Base-by-base conservation (phyloP, 1,284 basidiomycete genomes). In the Rhodotorula sp. region DNA sequence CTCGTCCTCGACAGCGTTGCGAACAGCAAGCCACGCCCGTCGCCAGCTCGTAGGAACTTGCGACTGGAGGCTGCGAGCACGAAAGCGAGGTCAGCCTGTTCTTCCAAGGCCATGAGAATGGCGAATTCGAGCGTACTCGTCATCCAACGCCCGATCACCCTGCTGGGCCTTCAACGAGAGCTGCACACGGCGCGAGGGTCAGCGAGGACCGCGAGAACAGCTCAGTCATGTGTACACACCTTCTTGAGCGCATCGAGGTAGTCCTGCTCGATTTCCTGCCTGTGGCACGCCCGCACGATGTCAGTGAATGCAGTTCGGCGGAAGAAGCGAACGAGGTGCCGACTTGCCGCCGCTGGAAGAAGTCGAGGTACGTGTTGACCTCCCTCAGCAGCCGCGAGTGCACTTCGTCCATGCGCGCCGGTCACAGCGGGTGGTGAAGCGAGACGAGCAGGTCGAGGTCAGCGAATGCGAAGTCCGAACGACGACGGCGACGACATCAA, bases 231-330 rank as follows among this genome's bases (percentile, higher is more conserved):
- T 11, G 32, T 39, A 46, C 56, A 9, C 11, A 74, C 73, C 73
- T 72, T 72, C 29, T 59, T 34, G n/a, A 74, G 66, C 15, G 51
- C 24, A 5, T 74, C 70, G 7, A 52, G 70, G 22, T 70, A 72
- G 51, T 68, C 68, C 30, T 59, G 46, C 46, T 74, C 73, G 30
- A 74, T 52, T 36, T 74, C 73, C 7, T 68, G 66, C 29, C 73
- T 74, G 68, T 34, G 22, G 51, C 13, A 24, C 27, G 44, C 15
- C 15, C 19, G 24, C 5, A 22, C 8, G 34, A 19, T 20, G 19
- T 54, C 20, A 51, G n/a, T 17, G 9, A 9, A 24, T 47, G n/a
- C 47, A 44, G 52, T 34, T 30, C 34, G 59, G 52, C 30, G 39
- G 39, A n/a, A 32, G 27, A 39, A 15, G 17, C 2, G 61, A 34